phyloP scores from a whole-genome alignment of 768 basidiomycete species.

The Mycena amicta region DNA sequence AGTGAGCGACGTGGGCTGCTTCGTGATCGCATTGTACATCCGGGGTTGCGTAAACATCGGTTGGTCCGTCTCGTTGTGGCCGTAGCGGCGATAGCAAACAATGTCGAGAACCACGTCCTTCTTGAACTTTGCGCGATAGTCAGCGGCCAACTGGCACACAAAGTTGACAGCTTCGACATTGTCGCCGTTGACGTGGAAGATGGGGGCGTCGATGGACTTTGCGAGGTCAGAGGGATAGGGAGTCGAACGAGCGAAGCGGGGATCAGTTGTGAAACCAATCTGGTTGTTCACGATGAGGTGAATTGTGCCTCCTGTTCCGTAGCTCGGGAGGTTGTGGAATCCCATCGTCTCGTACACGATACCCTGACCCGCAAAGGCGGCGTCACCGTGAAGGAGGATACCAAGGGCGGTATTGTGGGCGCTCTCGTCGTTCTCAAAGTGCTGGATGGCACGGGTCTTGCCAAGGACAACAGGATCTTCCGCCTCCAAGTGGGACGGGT shows the following conservation, averaged over 20 bases:
- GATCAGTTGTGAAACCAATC: slow-evolving; percentile 99
- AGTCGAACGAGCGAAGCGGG: slow-evolving; percentile 95
- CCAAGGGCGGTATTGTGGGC: slow-evolving; percentile 88
- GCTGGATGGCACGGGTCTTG: slow-evolving; percentile 96
- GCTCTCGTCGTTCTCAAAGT: slow-evolving; percentile 86
- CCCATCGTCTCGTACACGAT: slow-evolving; percentile 99
- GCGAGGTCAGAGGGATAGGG: slow-evolving; percentile 98
- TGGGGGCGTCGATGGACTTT: slow-evolving; percentile 96
- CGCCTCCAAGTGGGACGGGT: slow-evolving; percentile 97
- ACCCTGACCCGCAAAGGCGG: slow-evolving; percentile 98
- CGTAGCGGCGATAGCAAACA: slow-evolving; percentile 97
- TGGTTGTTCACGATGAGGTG: slow-evolving; percentile 99
- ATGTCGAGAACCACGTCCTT: slow-evolving; percentile 99
- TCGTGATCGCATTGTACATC: slow-evolving; percentile 97
- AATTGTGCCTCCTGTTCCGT: slow-evolving; percentile 97
- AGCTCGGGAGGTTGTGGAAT: slow-evolving; percentile 91
- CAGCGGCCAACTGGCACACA: slow-evolving; percentile 96
- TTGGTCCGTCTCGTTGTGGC: slow-evolving; percentile 99
- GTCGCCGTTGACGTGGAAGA: slow-evolving; percentile 99
- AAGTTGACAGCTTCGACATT: slow-evolving; percentile 98
- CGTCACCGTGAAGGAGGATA: slow-evolving; percentile 95
- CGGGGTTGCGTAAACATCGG: slow-evolving; percentile 97
- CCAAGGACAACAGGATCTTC: slow-evolving; percentile 98
- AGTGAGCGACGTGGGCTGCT: slow-evolving; percentile 89
- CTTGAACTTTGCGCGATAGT: slow-evolving; percentile 98